These are phyloP conservation scores for Rhynchosporium agropyri DNA, from an alignment of 2,329 filamentous ascomycete species.

Conservation along the genomic window DNA sequence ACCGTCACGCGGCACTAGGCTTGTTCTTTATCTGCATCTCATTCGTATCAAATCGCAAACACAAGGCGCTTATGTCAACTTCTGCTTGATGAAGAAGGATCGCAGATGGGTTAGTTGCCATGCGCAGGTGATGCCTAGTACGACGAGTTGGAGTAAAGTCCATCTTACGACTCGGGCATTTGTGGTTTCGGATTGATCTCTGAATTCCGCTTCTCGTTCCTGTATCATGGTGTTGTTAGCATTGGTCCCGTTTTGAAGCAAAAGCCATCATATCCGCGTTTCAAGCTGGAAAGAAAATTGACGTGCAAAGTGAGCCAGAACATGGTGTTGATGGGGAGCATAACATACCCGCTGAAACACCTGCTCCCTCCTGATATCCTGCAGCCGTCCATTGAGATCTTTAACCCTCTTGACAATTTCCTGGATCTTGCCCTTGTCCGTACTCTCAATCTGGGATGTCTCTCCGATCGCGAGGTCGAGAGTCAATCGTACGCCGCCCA, in stretches of 20 bases:
- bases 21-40: neutral
- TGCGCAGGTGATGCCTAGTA: constrained; percentile 85
- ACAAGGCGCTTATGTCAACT: constrained; percentile 71
- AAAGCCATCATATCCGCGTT: too few relatives aligned
- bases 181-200: constrained; percentile 93
- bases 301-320: neutral
- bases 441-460: constrained; percentile 89
- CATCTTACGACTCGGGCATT: constrained; percentile 91
- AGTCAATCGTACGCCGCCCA: constrained; percentile 79
- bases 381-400: constrained; percentile 84
- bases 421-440: constrained; percentile 89
- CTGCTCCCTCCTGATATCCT: constrained; percentile 91
- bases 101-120: constrained; percentile 97
- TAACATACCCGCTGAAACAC: constrained; percentile 83
- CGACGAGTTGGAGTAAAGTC: constrained; percentile 86
- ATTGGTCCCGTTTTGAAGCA: neutral
- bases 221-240: constrained; percentile 45
- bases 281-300: too few relatives aligned
- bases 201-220: constrained; percentile 97
- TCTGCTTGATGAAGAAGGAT: constrained; percentile 99
- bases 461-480: constrained; percentile 94
- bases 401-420: constrained; percentile 86
- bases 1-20: too few relatives aligned
- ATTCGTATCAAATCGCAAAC: neutral
- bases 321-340: neutral